phyloP scores from a whole-genome alignment of 2,329 filamentous ascomycete species.

The Botryotinia calthae region DNA sequence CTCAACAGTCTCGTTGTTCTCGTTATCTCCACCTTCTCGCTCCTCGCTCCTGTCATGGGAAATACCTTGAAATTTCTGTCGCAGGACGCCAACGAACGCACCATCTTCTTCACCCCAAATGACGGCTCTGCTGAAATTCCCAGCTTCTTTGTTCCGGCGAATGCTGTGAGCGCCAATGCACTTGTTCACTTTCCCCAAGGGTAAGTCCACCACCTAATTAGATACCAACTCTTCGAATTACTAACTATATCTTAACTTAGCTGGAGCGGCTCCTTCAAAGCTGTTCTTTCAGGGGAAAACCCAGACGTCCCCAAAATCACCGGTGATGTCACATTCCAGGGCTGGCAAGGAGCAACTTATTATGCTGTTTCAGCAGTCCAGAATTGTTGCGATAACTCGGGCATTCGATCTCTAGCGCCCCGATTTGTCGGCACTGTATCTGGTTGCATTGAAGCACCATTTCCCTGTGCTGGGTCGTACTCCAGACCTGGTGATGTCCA shows the following conservation, averaged over 20 bases:
- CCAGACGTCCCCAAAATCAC: not conserved
- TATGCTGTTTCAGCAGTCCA: not conserved
- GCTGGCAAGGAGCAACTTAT: not conserved
- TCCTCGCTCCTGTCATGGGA: not conserved
- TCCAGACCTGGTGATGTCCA: not conserved
- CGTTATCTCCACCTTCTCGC: not conserved
- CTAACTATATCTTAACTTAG: not conserved
- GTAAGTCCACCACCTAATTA: not conserved
- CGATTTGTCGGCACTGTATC: fast-evolving
- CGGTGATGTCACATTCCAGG: not conserved
- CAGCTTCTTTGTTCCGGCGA: not conserved
- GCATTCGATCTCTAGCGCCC: not conserved
- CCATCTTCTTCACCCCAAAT: not conserved
- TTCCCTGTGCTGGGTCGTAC: not conserved
- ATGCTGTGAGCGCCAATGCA: not conserved
- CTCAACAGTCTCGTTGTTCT: not conserved
- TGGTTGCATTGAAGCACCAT: not conserved
- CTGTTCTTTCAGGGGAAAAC: not conserved
- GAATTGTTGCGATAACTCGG: not conserved
- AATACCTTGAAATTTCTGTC: not conserved
- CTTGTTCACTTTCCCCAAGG: not conserved
- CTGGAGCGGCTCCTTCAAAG: not conserved
- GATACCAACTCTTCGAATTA: not conserved
- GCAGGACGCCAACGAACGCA: not conserved
- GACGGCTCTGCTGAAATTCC: not conserved